phyloP scores from a whole-genome alignment of 73 alveolate species.

The Tetrahymena borealis region DNA sequence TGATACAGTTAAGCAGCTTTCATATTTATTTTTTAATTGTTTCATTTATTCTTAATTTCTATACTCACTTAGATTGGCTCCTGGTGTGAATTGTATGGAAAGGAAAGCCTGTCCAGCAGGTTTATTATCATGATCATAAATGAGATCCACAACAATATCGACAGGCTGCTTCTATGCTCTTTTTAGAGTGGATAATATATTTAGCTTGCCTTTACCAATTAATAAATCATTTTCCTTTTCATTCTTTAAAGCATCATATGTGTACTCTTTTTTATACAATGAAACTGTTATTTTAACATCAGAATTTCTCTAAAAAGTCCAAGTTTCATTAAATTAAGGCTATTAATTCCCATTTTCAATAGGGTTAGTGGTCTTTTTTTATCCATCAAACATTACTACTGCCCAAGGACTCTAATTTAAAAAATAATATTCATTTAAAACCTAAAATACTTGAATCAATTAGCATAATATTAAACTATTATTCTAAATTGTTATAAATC shows the following conservation, averaged over 20 bases:
- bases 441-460: too few relatives aligned
- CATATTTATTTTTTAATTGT: neutral
- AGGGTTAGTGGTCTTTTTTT: neutral
- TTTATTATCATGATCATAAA: neutral
- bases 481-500: too few relatives aligned
- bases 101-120: neutral
- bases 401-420: neutral
- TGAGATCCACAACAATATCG: neutral
- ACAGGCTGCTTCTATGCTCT: neutral
- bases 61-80: neutral
- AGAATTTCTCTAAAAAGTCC: neutral
- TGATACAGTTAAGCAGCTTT: neutral
- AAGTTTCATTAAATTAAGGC: neutral
- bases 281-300: neutral
- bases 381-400: neutral
- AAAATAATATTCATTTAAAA: too few relatives aligned
- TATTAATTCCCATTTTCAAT: neutral
- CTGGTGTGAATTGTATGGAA: neutral
- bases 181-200: neutral
- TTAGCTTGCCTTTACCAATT: neutral
- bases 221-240: neutral
- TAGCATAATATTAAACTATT: too few relatives aligned
- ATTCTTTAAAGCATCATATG: neutral
- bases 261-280: neutral
- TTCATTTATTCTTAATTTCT: neutral